Evolutionary conservation across 1,139 yeast genomes (phyloP), one percentile per base, ranked within the genome.

Genomic region (Debaryomyces subglobosus): DNA sequence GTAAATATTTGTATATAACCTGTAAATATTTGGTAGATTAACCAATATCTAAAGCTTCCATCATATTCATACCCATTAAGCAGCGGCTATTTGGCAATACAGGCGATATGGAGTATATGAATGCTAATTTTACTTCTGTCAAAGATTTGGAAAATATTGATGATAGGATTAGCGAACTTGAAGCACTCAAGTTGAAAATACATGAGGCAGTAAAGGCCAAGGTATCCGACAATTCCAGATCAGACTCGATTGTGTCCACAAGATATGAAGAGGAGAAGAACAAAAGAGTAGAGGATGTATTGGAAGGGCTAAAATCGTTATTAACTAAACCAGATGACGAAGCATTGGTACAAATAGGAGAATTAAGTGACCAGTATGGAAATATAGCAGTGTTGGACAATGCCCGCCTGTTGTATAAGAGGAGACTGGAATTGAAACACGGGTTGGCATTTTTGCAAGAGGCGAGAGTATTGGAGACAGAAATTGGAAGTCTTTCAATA

Each of bases 71-170:
- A 6, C 20, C 18, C n/a, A 37, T 8, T 16, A 27, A 30, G 15
- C 29, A 10, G 15, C n/a, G 18, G 12, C 23, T 39, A 32, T 21
- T 33, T 27, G 12, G 12, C 8, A 23, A 15, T 6, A 39, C n/a
- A 9, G 35, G 27, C 23, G 29, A 38, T 6, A 58, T 65, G 62
- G 68, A 68, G 36, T 63, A 58, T 51, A 57, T 72, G 39, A 71
- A 72, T 53, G 55, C 60, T 15, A 60, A 59, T 46, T 61, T 69
- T 47, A 55, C 68, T 9, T 56, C 67, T 2, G 37, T 71, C 9
- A 61, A 53, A 10, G 77, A 71, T 51, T 58, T 72, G 47, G 56
- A 51, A 7, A 48, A 36, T 5, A 43, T 71, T 5, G 67, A 67
- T 40, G 49, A 49, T 3, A 56, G 50, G 34, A 58, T 68, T 12